Evolutionary conservation across 768 basidiomycete species (phyloP).

Genomic region (Mycena crocata): DNA sequence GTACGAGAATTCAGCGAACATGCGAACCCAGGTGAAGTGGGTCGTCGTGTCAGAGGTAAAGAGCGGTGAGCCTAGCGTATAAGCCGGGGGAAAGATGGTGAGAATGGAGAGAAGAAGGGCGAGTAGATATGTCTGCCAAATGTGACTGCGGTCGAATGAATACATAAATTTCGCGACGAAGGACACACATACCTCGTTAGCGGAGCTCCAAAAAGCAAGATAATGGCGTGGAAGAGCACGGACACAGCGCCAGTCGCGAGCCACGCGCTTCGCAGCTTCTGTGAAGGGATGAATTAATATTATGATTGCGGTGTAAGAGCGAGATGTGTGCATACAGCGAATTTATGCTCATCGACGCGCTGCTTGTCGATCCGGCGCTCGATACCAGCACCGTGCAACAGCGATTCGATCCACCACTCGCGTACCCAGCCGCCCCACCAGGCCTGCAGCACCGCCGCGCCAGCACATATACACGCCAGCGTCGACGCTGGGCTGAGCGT

Average conservation of each 20-base stretch:
- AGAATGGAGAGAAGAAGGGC: slow-evolving; percentile 77
- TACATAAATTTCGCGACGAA: background rate
- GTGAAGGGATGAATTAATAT: slow-evolving; percentile 11
- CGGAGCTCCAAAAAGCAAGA: slow-evolving; percentile 84
- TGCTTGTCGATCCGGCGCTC: slow-evolving; percentile 57
- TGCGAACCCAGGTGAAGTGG: slow-evolving; percentile 77
- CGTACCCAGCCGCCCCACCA: slow-evolving; percentile 83
- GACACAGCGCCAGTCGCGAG: slow-evolving; percentile 64
- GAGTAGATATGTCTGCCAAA: slow-evolving; percentile 73
- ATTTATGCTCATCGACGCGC: slow-evolving; percentile 50
- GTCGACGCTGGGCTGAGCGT: slow-evolving; percentile 72
- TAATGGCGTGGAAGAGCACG: slow-evolving; percentile 56
- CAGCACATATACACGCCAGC: slow-evolving; percentile 65
- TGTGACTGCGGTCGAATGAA: slow-evolving; percentile 52
- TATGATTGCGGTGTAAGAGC: background rate
- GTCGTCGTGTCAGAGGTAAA: slow-evolving; percentile 58
- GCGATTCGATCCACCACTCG: slow-evolving; percentile 63
- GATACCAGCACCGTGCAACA: slow-evolving; percentile 53
- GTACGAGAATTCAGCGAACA: slow-evolving; percentile 84
- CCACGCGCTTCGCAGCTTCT: slow-evolving; percentile 67
- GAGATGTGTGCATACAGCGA: slow-evolving; percentile 52
- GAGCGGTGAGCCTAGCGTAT: slow-evolving; percentile 73
- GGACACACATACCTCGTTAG: slow-evolving; percentile 59
- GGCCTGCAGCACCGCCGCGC: slow-evolving; percentile 63
- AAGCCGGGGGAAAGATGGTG: slow-evolving; percentile 73